phyloP scores from a whole-genome alignment of 345 rosid species.

The Syzygium aqueum region DNA sequence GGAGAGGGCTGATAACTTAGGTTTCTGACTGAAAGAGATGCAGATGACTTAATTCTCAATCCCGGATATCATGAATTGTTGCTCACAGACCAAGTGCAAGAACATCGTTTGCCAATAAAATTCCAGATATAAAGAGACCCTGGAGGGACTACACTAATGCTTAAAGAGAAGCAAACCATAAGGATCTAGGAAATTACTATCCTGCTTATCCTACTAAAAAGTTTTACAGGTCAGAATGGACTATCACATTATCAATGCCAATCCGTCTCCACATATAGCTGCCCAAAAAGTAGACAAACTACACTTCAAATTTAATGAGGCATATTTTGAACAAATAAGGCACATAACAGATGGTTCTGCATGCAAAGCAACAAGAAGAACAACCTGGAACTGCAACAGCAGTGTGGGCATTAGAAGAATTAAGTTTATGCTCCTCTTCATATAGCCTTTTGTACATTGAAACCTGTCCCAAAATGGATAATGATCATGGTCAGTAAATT shows the following conservation, averaged over 20 bases:
- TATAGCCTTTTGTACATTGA: conserved; percentile 86
- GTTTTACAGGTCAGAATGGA: neutral
- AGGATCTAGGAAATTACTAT: neutral
- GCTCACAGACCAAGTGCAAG: neutral
- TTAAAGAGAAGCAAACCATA: neutral
- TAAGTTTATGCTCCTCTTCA: conserved; percentile 80
- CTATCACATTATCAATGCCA: neutral
- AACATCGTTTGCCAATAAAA: neutral
- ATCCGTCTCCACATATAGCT: neutral
- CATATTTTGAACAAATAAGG: neutral
- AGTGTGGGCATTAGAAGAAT: conserved; percentile 33
- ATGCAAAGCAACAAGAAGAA: conserved; percentile 5
- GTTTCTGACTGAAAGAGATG: neutral
- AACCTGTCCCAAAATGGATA: conserved; percentile 36
- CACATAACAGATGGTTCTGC: neutral
- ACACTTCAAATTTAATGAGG: neutral
- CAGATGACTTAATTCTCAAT: neutral
- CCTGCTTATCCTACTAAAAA: neutral
- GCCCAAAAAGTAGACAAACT: neutral
- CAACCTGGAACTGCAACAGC: conserved; percentile 47
- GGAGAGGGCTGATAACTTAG: neutral
- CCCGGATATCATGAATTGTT: neutral
- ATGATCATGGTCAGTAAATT: neutral
- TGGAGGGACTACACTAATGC: neutral
- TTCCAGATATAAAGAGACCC: neutral